phyloP scores from a whole-genome alignment of 306 rosid genomes.

The Prunus salicina region DNA sequence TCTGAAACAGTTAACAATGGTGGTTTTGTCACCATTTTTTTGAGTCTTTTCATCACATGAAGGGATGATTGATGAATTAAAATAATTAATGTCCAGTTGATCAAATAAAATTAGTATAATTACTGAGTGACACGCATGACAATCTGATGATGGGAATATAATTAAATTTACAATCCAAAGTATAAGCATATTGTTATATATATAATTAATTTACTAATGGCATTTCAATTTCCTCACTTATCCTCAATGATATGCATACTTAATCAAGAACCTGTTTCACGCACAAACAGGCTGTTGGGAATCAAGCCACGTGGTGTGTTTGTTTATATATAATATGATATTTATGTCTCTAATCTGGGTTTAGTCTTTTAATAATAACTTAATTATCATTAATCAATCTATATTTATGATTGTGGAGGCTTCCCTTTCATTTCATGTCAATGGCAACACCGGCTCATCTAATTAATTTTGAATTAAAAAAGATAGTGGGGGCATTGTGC shows the following conservation, averaged over 20 bases:
- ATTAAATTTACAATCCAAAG: constrained; percentile 6
- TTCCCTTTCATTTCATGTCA: too few relatives aligned
- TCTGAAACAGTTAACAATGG: constrained; percentile 6
- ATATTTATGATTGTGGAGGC: neutral
- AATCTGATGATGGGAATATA: constrained; percentile 1
- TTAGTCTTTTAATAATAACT: constrained; percentile 6
- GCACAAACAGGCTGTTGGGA: constrained; percentile 50
- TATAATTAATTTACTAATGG: constrained; percentile 1
- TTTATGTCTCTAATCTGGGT: constrained; percentile 3
- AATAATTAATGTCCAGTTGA: neutral
- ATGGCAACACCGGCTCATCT: too few relatives aligned
- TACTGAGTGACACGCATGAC: neutral
- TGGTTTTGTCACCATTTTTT: neutral
- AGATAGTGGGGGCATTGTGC: neutral
- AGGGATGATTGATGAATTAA: constrained; percentile 4
- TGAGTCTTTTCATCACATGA: constrained; percentile 9
- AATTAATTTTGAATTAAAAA: too few relatives aligned
- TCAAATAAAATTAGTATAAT: neutral
- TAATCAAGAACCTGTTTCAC: constrained; percentile 28
- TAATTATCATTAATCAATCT: neutral
- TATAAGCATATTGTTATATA: constrained; percentile 9
- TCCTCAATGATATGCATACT: constrained; percentile 2
- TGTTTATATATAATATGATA: neutral
- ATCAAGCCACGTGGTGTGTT: constrained; percentile 56
- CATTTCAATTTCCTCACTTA: constrained; percentile 14